Evolutionary conservation across 2,329 filamentous ascomycete species (phyloP).

Genomic region (Diaporthe sp.): DNA sequence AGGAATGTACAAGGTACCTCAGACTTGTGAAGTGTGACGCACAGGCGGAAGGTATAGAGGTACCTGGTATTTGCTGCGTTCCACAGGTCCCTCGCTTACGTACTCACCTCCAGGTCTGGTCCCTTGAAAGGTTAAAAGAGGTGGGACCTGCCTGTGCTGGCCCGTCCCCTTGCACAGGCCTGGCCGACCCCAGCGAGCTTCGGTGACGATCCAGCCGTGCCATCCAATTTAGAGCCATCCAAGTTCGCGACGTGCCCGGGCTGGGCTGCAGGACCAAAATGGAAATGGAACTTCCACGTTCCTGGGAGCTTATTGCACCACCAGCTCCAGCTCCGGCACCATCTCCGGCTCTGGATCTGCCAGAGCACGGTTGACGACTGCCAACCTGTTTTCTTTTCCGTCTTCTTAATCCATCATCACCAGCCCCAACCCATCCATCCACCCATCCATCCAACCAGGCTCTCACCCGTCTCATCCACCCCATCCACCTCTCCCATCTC

Average conservation of each 20-base stretch:
- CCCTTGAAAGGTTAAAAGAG: not conserved
- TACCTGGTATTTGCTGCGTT: not conserved
- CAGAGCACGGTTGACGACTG: slow-evolving; percentile 15
- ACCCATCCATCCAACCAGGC: not conserved
- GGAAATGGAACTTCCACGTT: slow-evolving; percentile 34
- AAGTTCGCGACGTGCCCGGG: slow-evolving; percentile 32
- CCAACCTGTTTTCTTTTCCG: slow-evolving; percentile 13
- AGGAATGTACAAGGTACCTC: not conserved
- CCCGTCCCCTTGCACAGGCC: not conserved
- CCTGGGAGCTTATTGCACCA: slow-evolving; percentile 33
- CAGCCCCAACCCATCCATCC: not conserved
- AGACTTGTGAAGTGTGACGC: no score
- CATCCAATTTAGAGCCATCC: slow-evolving; percentile 34
- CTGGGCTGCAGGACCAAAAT: slow-evolving; percentile 31
- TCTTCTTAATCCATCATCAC: slow-evolving; percentile 1
- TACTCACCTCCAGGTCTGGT: not conserved
- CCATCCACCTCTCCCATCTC: slow-evolving; percentile 1
- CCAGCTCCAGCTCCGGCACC: slow-evolving; percentile 39
- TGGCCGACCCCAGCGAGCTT: slow-evolving; percentile 21
- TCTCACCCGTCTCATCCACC: not conserved
- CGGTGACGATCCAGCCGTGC: slow-evolving; percentile 36
- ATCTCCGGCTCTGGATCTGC: slow-evolving; percentile 9
- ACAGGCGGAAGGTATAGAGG: not conserved
- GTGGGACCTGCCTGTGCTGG: not conserved
- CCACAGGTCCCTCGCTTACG: not conserved